These are phyloP conservation scores for Trichomonascaceae sp. DNA, from an alignment of 1,139 yeast genomes.

Conservation along the genomic window DNA sequence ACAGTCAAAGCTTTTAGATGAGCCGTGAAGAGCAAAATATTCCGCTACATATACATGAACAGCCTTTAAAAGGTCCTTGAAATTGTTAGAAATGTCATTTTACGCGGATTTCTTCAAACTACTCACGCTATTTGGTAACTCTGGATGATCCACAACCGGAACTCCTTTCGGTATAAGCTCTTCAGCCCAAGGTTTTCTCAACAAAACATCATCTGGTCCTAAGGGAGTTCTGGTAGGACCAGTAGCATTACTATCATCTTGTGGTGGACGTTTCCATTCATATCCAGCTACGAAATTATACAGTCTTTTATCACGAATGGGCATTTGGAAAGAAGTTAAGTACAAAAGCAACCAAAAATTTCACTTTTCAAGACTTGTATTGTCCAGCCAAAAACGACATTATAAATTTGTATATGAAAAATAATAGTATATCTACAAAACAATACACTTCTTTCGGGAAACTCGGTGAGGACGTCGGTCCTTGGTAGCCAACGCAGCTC, in stretches of 20 bases:
- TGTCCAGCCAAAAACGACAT: conserved; percentile 4
- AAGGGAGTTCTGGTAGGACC: neutral
- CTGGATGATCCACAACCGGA: conserved; percentile 4
- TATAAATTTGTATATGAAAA: conserved; percentile 8
- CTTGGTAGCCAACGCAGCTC: conserved; percentile 71
- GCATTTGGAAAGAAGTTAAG: neutral
- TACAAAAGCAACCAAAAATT: neutral
- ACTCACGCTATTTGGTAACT: conserved; percentile 11
- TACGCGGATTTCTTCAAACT: neutral
- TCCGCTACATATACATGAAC: conserved; percentile 23
- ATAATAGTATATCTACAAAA: conserved; percentile 39
- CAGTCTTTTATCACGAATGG: neutral
- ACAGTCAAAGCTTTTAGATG: conserved; percentile 13
- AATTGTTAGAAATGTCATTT: neutral
- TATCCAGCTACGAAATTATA: conserved; percentile 2
- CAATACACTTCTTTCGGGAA: conserved; percentile 40
- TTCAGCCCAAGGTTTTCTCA: neutral
- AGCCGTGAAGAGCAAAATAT: conserved; percentile 14
- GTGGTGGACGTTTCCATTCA: neutral
- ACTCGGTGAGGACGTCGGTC: conserved; percentile 33
- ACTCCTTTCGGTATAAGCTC: conserved; percentile 4
- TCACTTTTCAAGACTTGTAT: neutral
- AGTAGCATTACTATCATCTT: neutral
- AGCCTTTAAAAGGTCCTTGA: conserved; percentile 21
- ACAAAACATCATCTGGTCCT: conserved; percentile 4